Evolutionary conservation across 208 protist genomes (phyloP).

Genomic region (Leishmania mexicana): DNA sequence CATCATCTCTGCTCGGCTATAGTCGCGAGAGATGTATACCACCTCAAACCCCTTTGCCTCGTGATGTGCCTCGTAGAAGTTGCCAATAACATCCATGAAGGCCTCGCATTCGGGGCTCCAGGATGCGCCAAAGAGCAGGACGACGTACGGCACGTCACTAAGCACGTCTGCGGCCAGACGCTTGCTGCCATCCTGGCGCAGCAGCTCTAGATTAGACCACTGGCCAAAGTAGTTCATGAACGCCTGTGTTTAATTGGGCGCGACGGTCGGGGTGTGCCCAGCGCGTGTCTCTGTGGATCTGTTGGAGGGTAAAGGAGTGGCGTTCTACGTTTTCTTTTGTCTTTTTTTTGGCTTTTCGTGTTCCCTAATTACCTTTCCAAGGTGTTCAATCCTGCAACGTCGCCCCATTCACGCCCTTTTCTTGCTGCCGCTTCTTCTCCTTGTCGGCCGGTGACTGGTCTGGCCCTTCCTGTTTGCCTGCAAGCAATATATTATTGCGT

Average conservation of each 20-base stretch:
- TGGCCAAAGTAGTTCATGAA: conserved; percentile 53
- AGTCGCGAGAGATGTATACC: conserved; percentile 30
- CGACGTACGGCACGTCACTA: conserved; percentile 19
- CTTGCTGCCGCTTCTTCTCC: background rate
- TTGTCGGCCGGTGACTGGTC: background rate
- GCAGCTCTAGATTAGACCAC: conserved; percentile 39
- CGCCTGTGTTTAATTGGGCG: background rate
- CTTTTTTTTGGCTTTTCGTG: background rate
- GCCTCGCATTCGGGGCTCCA: conserved; percentile 20
- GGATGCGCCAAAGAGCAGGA: conserved; percentile 40
- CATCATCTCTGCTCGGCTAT: conserved; percentile 28
- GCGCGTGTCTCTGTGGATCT: conserved; percentile 10
- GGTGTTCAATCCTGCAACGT: background rate
- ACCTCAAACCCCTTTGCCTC: conserved; percentile 25
- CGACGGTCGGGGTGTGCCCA: background rate
- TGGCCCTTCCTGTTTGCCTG: background rate
- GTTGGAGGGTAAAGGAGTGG: background rate
- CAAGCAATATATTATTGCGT: background rate
- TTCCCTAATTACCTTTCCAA: background rate
- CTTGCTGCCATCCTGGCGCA: conserved; percentile 33
- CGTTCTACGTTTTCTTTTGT: background rate
- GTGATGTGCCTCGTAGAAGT: conserved; percentile 38
- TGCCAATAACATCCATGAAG: conserved; percentile 24
- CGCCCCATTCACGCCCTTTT: background rate
- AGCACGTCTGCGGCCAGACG: conserved; percentile 33